phyloP scores from a whole-genome alignment of 2,329 filamentous ascomycete species.

The Fusarium pilosicola region DNA sequence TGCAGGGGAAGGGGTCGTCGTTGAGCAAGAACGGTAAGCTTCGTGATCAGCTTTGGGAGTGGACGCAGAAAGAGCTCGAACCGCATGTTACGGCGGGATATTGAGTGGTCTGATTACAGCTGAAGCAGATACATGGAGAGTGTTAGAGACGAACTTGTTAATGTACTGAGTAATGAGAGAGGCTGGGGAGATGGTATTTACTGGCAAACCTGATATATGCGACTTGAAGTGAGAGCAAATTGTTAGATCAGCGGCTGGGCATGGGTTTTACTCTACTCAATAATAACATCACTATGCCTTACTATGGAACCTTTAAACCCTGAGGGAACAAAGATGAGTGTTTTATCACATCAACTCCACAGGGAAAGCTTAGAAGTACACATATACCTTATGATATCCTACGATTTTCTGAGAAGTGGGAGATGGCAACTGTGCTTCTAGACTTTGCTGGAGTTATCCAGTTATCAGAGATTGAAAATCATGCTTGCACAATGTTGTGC shows the following conservation, averaged over 20 bases:
- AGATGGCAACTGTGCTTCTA: neutral
- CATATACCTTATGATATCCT: too few species aligned
- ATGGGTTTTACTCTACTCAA: neutral
- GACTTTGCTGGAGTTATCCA: accelerated
- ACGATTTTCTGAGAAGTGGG: too few species aligned
- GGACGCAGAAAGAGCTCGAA: neutral
- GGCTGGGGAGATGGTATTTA: accelerated
- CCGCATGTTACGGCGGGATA: neutral
- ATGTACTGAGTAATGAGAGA: neutral
- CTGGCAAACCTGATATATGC: too few species aligned
- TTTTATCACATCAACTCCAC: neutral
- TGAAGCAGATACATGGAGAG: accelerated
- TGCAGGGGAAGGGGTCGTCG: neutral
- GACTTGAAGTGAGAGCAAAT: neutral
- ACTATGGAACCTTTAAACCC: neutral
- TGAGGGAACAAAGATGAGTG: accelerated
- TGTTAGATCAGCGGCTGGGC: neutral
- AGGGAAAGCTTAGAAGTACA: too few species aligned
- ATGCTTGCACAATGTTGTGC: neutral
- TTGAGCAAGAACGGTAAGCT: neutral
- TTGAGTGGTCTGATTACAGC: neutral
- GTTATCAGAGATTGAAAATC: neutral
- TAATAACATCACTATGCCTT: accelerated
- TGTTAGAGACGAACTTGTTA: too few species aligned
- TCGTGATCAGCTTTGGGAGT: neutral